phyloP scores from a whole-genome alignment of 2,329 filamentous ascomycete species.

The Fusarium robinianum region DNA sequence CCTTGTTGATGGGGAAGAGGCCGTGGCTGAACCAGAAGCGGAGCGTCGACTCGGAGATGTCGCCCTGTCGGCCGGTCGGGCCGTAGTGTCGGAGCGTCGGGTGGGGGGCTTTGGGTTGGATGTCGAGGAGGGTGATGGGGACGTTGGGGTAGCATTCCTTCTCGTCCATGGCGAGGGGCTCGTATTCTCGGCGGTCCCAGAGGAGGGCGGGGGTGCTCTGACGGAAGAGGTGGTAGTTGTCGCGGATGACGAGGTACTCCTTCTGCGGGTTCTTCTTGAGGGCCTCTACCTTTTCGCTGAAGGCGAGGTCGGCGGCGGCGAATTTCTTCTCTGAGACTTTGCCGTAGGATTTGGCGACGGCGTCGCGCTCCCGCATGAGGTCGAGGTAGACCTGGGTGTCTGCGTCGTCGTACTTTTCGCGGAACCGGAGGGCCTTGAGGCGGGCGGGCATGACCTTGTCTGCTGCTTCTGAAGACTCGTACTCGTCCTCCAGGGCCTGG shows the following conservation, averaged over 20 bases:
- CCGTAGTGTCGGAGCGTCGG: constrained; percentile 54
- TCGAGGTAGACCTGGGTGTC: constrained; percentile 35
- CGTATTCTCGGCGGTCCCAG: constrained; percentile 73
- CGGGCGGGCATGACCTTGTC: constrained; percentile 18
- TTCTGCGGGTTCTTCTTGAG: constrained; percentile 41
- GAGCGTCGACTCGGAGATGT: constrained; percentile 56
- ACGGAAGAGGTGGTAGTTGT: constrained; percentile 58
- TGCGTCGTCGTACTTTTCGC: constrained; percentile 31
- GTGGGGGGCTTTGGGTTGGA: constrained; percentile 63
- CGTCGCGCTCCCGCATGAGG: constrained; percentile 43
- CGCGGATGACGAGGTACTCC: constrained; percentile 49
- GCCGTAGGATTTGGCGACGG: constrained; percentile 24
- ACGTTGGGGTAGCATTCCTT: constrained; percentile 71
- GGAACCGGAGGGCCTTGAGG: constrained; percentile 37
- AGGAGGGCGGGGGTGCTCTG: constrained; percentile 57
- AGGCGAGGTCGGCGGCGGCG: constrained; percentile 39
- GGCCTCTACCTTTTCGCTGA: constrained; percentile 41
- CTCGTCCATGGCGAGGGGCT: constrained; percentile 63
- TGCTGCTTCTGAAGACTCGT: constrained; percentile 16
- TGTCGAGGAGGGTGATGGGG: constrained; percentile 64
- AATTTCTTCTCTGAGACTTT: constrained; percentile 34
- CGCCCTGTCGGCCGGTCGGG: constrained; percentile 48
- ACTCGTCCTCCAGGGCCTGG: constrained; percentile 43
- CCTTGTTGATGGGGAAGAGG: constrained; percentile 49
- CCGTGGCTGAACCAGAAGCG: constrained; percentile 49